Evolutionary conservation across 2,329 filamentous ascomycete species (phyloP).

Genomic region (Dothistroma pini): DNA sequence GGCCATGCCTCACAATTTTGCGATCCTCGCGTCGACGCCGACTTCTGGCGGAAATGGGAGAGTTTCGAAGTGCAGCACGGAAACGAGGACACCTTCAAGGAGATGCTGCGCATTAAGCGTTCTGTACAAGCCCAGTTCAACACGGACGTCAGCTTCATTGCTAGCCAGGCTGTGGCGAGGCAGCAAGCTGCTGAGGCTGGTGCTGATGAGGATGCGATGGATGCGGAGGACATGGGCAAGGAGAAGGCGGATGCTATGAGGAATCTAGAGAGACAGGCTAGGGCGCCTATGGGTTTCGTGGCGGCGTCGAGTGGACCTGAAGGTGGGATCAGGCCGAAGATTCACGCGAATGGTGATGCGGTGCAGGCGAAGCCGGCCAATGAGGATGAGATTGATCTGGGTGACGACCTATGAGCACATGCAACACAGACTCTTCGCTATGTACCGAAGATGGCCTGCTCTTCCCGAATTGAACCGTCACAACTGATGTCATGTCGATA

Average conservation of each 20-base stretch:
- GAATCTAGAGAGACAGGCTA: constrained; percentile 80
- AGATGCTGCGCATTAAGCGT: constrained; percentile 96
- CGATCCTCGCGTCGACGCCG: constrained; percentile 83
- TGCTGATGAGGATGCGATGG: constrained; percentile 43
- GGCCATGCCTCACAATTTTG: constrained; percentile 96
- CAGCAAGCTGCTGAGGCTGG: constrained; percentile 51
- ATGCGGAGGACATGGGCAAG: constrained; percentile 41
- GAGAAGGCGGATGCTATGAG: constrained; percentile 78
- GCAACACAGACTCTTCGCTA: too few species aligned
- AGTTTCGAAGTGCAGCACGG: constrained; percentile 95
- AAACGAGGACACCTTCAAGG: constrained; percentile 99
- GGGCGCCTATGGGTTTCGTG: constrained; percentile 86
- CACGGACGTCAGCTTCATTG: constrained; percentile 98
- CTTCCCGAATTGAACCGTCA: too few species aligned
- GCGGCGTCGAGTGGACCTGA: constrained; percentile 63
- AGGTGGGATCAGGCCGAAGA: constrained; percentile 29
- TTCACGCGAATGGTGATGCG: constrained; percentile 11
- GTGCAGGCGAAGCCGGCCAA: constrained; percentile 22
- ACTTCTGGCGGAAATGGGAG: constrained; percentile 97
- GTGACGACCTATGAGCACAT: constrained; percentile 34
- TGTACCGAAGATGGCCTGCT: too few species aligned
- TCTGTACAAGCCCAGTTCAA: constrained; percentile 98
- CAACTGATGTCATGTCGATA: too few species aligned
- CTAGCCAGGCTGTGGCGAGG: constrained; percentile 85
- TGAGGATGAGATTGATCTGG: constrained; percentile 35